phyloP scores from a whole-genome alignment of 192 early-diverging fungal genomes.

The Gorgonomyces haynaldii region DNA sequence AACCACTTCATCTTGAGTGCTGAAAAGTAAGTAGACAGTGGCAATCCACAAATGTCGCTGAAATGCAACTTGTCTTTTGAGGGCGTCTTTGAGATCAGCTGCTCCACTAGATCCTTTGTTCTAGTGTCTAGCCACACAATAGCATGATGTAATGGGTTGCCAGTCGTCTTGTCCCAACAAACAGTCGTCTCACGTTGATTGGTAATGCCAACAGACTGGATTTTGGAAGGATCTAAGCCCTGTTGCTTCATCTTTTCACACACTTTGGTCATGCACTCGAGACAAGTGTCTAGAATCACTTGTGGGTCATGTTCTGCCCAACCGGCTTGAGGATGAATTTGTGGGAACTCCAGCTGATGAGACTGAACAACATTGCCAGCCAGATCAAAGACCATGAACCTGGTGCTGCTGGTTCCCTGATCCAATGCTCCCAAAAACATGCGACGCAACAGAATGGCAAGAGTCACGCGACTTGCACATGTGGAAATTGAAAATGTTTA shows the following conservation, averaged over 20 bases:
- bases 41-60: slow-evolving; percentile 65
- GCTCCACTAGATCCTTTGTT: slow-evolving; percentile 60
- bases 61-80: slow-evolving; percentile 31
- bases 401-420: slow-evolving; percentile 84
- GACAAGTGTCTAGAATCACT: slow-evolving; percentile 58
- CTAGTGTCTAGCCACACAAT: slow-evolving; percentile 89
- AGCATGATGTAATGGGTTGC: slow-evolving; percentile 68
- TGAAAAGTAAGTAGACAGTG: slow-evolving; percentile 84
- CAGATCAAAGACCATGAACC: slow-evolving; percentile 83
- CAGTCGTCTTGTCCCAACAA: slow-evolving; percentile 76
- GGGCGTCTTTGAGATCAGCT: slow-evolving; percentile 43
- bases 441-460: no score
- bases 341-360: slow-evolving; percentile 71
- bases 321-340: slow-evolving; percentile 59
- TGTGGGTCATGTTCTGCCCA: slow-evolving; percentile 86
- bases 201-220: slow-evolving; percentile 70
- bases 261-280: slow-evolving; percentile 55
- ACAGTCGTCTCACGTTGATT: slow-evolving; percentile 91
- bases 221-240: slow-evolving; percentile 34
- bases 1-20: slow-evolving; percentile 89
- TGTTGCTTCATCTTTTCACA: slow-evolving; percentile 48
- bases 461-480: no score
- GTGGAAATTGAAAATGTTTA: no score
- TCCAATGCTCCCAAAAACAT: slow-evolving; percentile 63
- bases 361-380: slow-evolving; percentile 56